Base-by-base conservation (phyloP, 768 basidiomycete genomes). In the Albatrellus ellisii region DNA sequence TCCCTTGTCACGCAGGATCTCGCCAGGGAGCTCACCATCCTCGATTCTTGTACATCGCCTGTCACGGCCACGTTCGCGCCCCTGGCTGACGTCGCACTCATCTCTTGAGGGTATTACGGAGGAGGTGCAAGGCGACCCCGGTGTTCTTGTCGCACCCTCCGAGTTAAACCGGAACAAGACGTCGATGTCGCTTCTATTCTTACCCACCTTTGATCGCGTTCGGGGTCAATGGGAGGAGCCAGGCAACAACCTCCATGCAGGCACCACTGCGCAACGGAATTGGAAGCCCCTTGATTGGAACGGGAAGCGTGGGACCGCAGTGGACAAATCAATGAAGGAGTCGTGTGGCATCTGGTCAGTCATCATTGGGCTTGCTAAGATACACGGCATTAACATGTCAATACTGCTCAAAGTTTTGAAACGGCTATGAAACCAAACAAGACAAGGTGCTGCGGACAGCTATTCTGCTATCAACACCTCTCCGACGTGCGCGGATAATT, bases 281-380 rank as follows among this genome's bases (percentile, higher is more conserved):
- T n/a, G n/a, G n/a, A n/a, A n/a, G n/a, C n/a, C n/a, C n/a, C n/a
- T n/a, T n/a, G n/a, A n/a, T n/a, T n/a, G n/a, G n/a, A 51, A 49
- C 17, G 50, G 50, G 7, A 51, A 44, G 44, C 43, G 41, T 7
- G 50, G 50, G 14, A 49, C 49, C 15, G 20, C 12, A 4, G 25
- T 36, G 1, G 44, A 44, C 18, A 39, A 44, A 24, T 41, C 22
- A 20, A 46, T 51, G 42, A 42, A 41, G 15, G 50, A 51, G 14
- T 39, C 43, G 39, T 51, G 50, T 39, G 50, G 50, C 8, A 51
- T 51, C n/a, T 51, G 50, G 50, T 51, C 15, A 14, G 50, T 39
- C 31, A 2, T 35, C 42, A 42, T 44, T 36, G 26, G 43, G 33
- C 15, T 35, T 25, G 9, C 17, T 36, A 14, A 11, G 21, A 29